Evolutionary conservation across 1,139 yeast genomes (phyloP), one percentile per base, ranked within the genome.

Genomic region (Candida tetrigidarum): DNA sequence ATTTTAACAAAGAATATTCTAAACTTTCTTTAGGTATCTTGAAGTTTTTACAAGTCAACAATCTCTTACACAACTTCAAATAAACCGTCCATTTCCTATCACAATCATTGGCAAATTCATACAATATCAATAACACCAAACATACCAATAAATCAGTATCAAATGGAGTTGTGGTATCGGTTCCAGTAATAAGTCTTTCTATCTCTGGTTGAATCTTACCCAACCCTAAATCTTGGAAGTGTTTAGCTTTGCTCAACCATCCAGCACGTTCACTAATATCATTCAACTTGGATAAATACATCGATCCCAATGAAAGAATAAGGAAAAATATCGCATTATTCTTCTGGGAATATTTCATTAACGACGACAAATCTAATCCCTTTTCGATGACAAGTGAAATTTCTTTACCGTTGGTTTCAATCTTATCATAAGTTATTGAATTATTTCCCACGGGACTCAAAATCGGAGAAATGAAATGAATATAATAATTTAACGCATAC

Each of bases 31-130:
- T 22, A 3, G 57, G 60, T 11, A 49, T 44, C n/a, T 37, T 46
- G 40, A 64, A 60, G 8, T 52, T 40, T 3, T 47, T 47, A 1
- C 54, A 51, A 20, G 54, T 50, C n/a, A 63, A 47, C 14, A 63
- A 37, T 16, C 48, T 50, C 44, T 59, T 59, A 48, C 66, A 58
- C 12, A 52, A 42, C 35, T 52, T 52, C 39, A 65, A 53, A 51
- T 63, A 63, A 5, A 43, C 45, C 2, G 58, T 49, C 68, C 69
- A 66, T 41, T 57, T 56, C 19, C 51, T 50, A 39, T 60, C 58
- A 42, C 67, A 63, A 49, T 64, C 60, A 46, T 65, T 57, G 5
- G 67, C 69, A 27, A 66, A 51, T 41, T 66, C 69, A 42, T 57
- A 63, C 27, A 64, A 47, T 18, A 64, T 62, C 41, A 64, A 49